Base-by-base conservation (phyloP, 2,329 filamentous ascomycete genomes). In the Alternaria longipes region DNA sequence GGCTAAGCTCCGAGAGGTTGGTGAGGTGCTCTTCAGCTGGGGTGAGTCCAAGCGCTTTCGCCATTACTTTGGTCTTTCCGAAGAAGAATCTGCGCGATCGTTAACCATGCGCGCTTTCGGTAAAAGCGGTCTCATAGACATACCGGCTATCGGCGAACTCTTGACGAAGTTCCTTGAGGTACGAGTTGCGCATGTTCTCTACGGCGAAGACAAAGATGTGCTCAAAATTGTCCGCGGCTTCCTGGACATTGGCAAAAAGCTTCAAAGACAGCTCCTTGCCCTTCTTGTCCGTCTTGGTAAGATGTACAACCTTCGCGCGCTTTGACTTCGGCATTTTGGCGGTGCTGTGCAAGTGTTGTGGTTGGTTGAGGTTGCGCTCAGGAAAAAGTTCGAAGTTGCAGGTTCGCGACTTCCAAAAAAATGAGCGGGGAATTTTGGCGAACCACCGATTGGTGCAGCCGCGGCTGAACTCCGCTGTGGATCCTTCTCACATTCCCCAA, bases 51-150 rank as follows among this genome's bases (percentile, higher is more conserved):
- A 99, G 90, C 59, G 95, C 94, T 82, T 95, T 94, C 73, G 92
- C 90, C 93, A 98, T 98, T 80, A 99, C 94, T 83, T 98, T 98
- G 62, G 94, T 98, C 85, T 98, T 99, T 83, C 94, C 95, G 82
- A 97, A 98, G 88, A 98, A 98, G 79, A 99, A 84, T 72, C 94
- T 95, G 73, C 49, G 46, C 46, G 59, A 34, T 44, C 45, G 56
- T 75, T 63, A 26, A 24, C 9, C 24, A 2, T 30, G 30, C 16
- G 32, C 45, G 20, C 24, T 36, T 24, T 8, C 1, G 11, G 5
- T 12, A 4, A 6, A 2, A n/a, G 5, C 18, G 9, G 16, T n/a
- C 11, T 16, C 26, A 36, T n/a, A 24, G 11, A 55, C 85, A 70
- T 83, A 95, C 92, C 91, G 88, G 84, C 91, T 91, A 83, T 97